Base-by-base conservation (phyloP, 2,329 filamentous ascomycete genomes). In the Penicillium sp. region DNA sequence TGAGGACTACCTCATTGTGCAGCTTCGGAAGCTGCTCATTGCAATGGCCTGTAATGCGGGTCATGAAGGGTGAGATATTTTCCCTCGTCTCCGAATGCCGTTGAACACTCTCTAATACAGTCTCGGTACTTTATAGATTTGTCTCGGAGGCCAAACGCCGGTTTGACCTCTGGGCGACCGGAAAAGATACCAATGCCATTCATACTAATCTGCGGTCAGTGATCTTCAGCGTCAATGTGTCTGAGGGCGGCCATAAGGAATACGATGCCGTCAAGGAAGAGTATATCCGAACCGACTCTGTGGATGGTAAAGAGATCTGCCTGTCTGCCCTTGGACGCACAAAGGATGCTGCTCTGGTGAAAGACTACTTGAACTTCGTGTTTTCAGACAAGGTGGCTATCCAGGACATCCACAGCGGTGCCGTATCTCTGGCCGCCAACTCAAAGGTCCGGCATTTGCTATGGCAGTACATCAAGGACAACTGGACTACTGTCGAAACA, bases 231-330 rank as follows among this genome's bases (percentile, higher is more conserved):
- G 88, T 92, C 37, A 89, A 86, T 27, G 82, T 97, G 59, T 87
- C 86, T 62, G 85, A 93, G 63, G 86, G 91, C 7, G 86, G 85
- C 8, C 82, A 84, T 52, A 80, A 86, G 17, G 90, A 91, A 54
- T 89, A 86, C 64, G 83, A 89, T 29, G 83, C 87, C 8, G 83
- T 99, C 54, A 91, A 93, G 79, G 86, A 91, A 54, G 93, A 97
- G 73, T 97, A 91, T 82, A 82, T 86, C 62, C 87, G 81, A 50
- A 94, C 91, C 13, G 88, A 89, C 52, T 91, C 92, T 8, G 87
- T 97, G 38, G 94, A 97, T 69, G 93, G 92, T 67, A 95, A 93
- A 76, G 92, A 96, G 66, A 89, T 96, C 63, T 89, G 86, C 64
- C 84, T 97, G 3, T 81, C 84, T 38, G 86, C 89, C 4, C 83